A percentile compares a stretch with the other conserved stretches of the same genome.
Conservation (phyloP, 768 basidiomycete genomes). For the Hypsizygus marmoreus region DNA sequence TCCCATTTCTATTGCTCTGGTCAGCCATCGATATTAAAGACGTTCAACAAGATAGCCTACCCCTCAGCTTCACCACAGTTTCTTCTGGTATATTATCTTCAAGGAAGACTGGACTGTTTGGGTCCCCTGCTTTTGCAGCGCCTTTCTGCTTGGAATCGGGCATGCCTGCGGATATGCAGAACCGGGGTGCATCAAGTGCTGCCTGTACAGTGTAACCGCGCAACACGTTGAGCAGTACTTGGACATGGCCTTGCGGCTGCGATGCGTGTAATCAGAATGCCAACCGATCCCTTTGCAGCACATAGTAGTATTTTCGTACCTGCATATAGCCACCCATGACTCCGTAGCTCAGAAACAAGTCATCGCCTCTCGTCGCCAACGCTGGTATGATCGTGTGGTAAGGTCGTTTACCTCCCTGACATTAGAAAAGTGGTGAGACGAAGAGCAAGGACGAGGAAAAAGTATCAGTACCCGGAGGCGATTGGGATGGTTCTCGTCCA, state of each 20-base stretch:
- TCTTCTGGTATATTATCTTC: conserved; percentile 77
- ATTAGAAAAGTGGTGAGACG: not conserved
- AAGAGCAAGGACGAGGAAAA: not conserved
- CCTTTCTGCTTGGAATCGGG: conserved; percentile 57
- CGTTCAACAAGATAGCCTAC: conserved; percentile 37
- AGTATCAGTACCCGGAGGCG: conserved; percentile 57
- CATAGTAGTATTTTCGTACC: conserved; percentile 42
- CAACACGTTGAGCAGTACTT: conserved; percentile 89
- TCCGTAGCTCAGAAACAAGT: conserved; percentile 86
- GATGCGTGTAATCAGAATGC: too few species aligned
- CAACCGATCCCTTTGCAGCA: too few species aligned
- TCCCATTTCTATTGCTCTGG: conserved; percentile 70
- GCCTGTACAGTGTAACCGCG: conserved; percentile 87
- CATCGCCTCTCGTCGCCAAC: conserved; percentile 73
- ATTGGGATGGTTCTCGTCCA: conserved; percentile 85
- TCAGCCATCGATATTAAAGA: conserved; percentile 3
- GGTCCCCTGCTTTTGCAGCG: conserved; percentile 57
- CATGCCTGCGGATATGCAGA: conserved; percentile 89
- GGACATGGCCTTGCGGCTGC: conserved; percentile 94
- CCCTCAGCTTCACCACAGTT: conserved; percentile 66
- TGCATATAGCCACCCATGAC: conserved; percentile 95
- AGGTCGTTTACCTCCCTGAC: conserved; percentile 80
- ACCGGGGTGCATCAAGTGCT: conserved; percentile 91
- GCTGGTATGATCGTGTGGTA: conserved; percentile 96
- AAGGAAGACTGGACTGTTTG: conserved; percentile 84